phyloP scores from a whole-genome alignment of 208 protist species.

The Trichomonas tenax region DNA sequence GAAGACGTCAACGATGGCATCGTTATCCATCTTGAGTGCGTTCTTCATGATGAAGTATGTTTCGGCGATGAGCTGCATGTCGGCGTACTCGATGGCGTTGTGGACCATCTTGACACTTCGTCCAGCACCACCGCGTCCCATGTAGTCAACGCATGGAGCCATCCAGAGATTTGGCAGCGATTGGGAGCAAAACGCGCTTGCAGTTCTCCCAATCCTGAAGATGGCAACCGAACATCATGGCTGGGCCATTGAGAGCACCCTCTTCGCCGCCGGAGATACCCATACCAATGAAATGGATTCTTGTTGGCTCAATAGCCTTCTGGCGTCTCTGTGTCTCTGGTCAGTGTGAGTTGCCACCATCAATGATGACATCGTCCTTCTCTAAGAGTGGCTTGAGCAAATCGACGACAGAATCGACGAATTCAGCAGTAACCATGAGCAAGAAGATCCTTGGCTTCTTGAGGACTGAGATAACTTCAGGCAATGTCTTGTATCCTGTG shows the following conservation, averaged over 20 bases:
- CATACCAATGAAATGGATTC: conserved; percentile 69
- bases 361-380: conserved; percentile 73
- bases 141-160: conserved; percentile 51
- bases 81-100: conserved; percentile 97
- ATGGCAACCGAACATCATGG: conserved; percentile 88
- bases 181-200: conserved; percentile 74
- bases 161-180: conserved; percentile 68
- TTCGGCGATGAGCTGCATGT: conserved; percentile 88
- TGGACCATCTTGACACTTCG: conserved; percentile 94
- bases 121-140: conserved; percentile 81
- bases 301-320: conserved; percentile 55
- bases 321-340: conserved; percentile 70
- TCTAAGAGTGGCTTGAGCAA: conserved; percentile 35
- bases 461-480: conserved; percentile 47
- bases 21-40: conserved; percentile 61
- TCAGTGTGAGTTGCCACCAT: conserved; percentile 82
- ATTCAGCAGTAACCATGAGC: conserved; percentile 80
- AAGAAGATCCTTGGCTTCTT: conserved; percentile 72
- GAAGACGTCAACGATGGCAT: conserved; percentile 70
- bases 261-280: conserved; percentile 95
- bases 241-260: conserved; percentile 86
- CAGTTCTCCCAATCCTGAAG: conserved; percentile 66
- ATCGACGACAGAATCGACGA: conserved; percentile 75
- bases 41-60: conserved; percentile 71
- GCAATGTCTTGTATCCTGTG: conserved; percentile 40